These are phyloP conservation scores for Perilla frutescens DNA, from an alignment of 257 asterid genomes.

Conservation along the genomic window DNA sequence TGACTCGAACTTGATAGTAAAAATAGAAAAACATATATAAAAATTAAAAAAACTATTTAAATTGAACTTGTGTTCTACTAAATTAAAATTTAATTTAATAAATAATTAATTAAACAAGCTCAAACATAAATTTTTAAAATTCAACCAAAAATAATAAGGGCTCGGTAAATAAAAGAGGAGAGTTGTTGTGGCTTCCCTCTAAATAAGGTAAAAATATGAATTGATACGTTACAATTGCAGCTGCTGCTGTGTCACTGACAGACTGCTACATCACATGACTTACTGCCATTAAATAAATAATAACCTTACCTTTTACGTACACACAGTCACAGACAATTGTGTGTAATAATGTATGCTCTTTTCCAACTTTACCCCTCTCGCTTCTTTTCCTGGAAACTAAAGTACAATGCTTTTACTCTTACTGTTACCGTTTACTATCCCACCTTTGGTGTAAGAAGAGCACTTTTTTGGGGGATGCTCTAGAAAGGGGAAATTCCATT, in stretches of 20 bases:
- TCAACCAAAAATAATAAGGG: no score
- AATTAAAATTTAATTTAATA: no score
- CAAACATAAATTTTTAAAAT: no score
- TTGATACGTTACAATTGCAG: constrained; percentile 29
- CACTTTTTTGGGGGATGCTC: constrained; percentile 11
- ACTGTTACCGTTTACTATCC: not conserved
- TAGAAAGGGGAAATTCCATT: constrained; percentile 15
- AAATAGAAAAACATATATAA: no score
- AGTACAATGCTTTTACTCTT: constrained; percentile 17
- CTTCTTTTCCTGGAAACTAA: constrained; percentile 4
- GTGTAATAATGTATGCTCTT: not conserved
- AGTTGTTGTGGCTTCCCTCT: no score
- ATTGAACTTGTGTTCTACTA: no score
- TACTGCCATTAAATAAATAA: constrained; percentile 1
- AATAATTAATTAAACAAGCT: no score
- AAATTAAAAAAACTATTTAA: no score
- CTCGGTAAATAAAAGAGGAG: no score
- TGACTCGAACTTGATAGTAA: no score
- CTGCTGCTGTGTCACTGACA: constrained; percentile 42
- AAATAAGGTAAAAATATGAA: no score
- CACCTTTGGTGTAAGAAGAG: constrained; percentile 5
- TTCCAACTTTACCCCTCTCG: constrained; percentile 17
- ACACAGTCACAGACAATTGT: constrained; percentile 10
- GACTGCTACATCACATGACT: constrained; percentile 48
- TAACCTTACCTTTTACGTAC: not conserved